phyloP scores from a whole-genome alignment of 768 basidiomycete genomes.

The Serpula lacrymans region DNA sequence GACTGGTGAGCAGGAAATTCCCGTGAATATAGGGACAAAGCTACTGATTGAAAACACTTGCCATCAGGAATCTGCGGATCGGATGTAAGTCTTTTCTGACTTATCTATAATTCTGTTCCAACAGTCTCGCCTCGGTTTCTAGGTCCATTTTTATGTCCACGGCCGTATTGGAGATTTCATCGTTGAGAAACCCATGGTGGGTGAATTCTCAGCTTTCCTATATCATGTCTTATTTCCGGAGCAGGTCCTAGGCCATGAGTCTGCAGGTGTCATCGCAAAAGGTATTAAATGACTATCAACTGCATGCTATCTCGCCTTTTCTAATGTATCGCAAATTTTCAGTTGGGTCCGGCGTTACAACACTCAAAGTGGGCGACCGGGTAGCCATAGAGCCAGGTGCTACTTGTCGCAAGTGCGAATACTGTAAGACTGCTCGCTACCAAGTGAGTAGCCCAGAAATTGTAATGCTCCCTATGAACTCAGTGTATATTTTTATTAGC shows the following conservation, averaged over 20 bases:
- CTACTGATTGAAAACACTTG: too few relatives aligned
- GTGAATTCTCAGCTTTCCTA: slow-evolving; percentile 2
- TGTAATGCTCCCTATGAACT: slow-evolving; percentile 2
- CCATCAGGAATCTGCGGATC: slow-evolving; percentile 90
- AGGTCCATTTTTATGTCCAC: slow-evolving; percentile 79
- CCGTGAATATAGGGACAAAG: too few relatives aligned
- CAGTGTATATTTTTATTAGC: slow-evolving; percentile 35
- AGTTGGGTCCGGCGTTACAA: slow-evolving; percentile 77
- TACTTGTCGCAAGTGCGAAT: slow-evolving; percentile 79
- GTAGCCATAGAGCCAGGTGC: slow-evolving; percentile 93
- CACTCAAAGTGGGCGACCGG: slow-evolving; percentile 77
- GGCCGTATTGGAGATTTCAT: slow-evolving; percentile 80
- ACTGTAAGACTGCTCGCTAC: slow-evolving; percentile 81
- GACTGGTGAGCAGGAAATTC: slow-evolving; percentile 56
- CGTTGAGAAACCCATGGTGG: slow-evolving; percentile 77
- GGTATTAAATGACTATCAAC: slow-evolving; percentile 35
- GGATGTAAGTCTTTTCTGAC: slow-evolving; percentile 49
- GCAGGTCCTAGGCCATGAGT: slow-evolving; percentile 95
- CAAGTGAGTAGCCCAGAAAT: slow-evolving; percentile 44
- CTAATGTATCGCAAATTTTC: slow-evolving; percentile 3
- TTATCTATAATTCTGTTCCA: slow-evolving; percentile 8
- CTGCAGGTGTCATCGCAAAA: slow-evolving; percentile 73
- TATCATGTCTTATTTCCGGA: slow-evolving; percentile 1
- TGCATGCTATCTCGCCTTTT: not conserved
- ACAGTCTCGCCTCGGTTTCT: slow-evolving; percentile 6